phyloP scores from a whole-genome alignment of 2,329 filamentous ascomycete species.

The Beauveria rudraprayagi region DNA sequence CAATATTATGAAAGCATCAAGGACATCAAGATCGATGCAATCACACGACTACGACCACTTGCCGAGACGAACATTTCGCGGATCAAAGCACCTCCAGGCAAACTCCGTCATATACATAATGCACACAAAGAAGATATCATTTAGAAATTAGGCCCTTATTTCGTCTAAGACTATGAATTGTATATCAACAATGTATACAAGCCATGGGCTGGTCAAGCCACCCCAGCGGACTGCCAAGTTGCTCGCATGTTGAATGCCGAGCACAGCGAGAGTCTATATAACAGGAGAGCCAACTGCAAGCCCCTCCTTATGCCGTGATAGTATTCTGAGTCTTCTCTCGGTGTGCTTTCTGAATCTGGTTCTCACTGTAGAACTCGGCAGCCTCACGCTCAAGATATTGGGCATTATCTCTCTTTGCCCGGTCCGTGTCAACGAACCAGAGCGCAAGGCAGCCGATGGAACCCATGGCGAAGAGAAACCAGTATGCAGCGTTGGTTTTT shows the following conservation, averaged over 20 bases:
- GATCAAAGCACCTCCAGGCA: conserved; percentile 27
- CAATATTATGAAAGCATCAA: too few species aligned
- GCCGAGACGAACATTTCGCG: conserved; percentile 23
- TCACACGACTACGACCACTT: too few species aligned
- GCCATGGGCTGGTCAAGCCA: not conserved
- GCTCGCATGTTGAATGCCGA: conserved; percentile 9
- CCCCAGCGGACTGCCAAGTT: not conserved
- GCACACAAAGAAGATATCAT: not conserved
- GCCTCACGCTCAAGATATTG: conserved; percentile 31
- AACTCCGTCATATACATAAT: conserved; percentile 23
- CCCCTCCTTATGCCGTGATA: not conserved
- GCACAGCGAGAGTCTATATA: not conserved
- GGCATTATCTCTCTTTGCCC: conserved; percentile 16
- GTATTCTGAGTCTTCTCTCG: conserved; percentile 23
- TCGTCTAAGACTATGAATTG: too few species aligned
- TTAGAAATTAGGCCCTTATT: not conserved
- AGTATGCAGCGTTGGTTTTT: conserved; percentile 14
- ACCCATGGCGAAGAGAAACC: conserved; percentile 17
- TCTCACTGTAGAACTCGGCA: conserved; percentile 53
- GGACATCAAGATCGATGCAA: too few species aligned
- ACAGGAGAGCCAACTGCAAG: not conserved
- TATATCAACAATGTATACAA: not conserved
- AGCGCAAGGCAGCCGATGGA: conserved; percentile 13
- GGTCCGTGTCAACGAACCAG: conserved; percentile 17
- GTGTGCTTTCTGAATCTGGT: conserved; percentile 52